Base-by-base conservation (phyloP, 2,329 filamentous ascomycete species). In the Sporothrix globosa region DNA sequence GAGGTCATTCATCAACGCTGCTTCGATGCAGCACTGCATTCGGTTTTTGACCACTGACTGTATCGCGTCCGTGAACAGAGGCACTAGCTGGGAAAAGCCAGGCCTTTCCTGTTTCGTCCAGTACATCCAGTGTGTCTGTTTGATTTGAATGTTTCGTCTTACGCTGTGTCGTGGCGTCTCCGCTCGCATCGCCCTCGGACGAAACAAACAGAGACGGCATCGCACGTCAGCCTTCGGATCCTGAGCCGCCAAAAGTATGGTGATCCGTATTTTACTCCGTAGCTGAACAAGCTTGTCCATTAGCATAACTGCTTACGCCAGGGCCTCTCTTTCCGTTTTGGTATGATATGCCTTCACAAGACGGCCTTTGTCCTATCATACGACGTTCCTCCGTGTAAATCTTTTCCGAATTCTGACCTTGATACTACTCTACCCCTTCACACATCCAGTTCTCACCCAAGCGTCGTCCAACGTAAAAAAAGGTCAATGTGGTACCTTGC, bases 191-290 rank as follows among this genome's bases (percentile, higher is more conserved):
- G 19, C 65, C 54, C 65, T 56, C 65, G 44, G 65, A 67, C 50
- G 27, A 56, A 54, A 48, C 39, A 46, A 63, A 48, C 41, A 30
- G 19, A 67, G 21, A 27, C 50, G 34, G 65, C 50, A 67, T 67
- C 54, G 65, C 52, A 56, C 50, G 19, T 56, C 52, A 44, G 44
- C 50, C 65, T 67, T 50, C 65, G 56, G 44, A 39, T 34, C 65
- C 54, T 46, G 17, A 34, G 30, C 24, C 13, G 44, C 14, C n/a
- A 48, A 27, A 6, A 41, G n/a, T 1, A 46, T 39, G 50, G 50
- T 13, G 48, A 54, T 44, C 65, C 65, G 65, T 44, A 50, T 17
- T 30, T 27, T 48, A 4, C n/a, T 67, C 50, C 19, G 30, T 19
- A 21, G 34, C 19, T 24, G n/a, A 34, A 34, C 34, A 34, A 7